Conservation (phyloP, 2,329 filamentous ascomycete species). For the Ceratocystis lukuohia region DNA sequence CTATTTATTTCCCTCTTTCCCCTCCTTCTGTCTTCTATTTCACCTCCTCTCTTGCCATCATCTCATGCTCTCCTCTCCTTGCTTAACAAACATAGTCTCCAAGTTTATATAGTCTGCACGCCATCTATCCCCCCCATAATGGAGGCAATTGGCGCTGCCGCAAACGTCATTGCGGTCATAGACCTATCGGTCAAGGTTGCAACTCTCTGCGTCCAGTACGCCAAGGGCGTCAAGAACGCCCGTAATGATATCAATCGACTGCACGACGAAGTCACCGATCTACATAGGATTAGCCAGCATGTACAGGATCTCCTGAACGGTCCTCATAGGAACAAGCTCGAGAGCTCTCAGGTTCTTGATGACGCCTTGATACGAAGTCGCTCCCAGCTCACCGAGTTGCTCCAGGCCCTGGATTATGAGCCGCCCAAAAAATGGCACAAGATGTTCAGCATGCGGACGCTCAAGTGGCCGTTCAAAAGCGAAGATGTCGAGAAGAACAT, state of each 20-base stretch:
- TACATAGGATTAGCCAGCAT: not conserved
- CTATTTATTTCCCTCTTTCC: no score
- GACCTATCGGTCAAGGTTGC: not conserved
- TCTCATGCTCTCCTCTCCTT: no score
- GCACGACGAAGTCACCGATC: not conserved
- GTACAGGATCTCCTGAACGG: not conserved
- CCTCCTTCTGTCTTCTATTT: no score
- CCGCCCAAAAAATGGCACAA: not conserved
- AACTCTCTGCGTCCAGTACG: not conserved
- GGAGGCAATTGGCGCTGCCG: not conserved
- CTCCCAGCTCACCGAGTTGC: not conserved
- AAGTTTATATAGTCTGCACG: no score
- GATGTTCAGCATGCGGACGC: not conserved
- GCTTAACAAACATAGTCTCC: no score
- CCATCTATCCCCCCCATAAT: no score
- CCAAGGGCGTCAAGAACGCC: not conserved
- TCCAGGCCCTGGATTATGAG: not conserved
- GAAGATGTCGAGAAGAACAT: not conserved
- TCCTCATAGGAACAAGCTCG: not conserved
- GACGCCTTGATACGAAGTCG: not conserved
- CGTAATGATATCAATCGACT: not conserved
- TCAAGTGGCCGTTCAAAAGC: not conserved
- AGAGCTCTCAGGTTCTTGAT: not conserved
- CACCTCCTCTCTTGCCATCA: no score
- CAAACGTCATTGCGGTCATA: not conserved